These are phyloP conservation scores for Dillenia turbinata DNA, from an alignment of 164 flowering plant species.

Conservation along the genomic window DNA sequence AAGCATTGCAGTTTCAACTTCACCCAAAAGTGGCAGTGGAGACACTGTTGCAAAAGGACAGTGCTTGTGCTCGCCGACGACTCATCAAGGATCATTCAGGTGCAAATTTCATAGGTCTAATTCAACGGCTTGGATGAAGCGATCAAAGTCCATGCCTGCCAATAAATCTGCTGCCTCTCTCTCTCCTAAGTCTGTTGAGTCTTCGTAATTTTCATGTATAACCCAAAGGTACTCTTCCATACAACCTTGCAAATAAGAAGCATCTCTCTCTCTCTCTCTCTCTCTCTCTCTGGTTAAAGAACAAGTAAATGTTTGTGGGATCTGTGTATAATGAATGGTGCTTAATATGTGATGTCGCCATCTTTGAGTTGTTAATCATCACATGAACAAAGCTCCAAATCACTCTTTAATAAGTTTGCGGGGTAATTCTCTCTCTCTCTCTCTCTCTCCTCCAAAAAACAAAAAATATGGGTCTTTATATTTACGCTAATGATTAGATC, in stretches of 20 bases:
- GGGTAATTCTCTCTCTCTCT: too few relatives aligned
- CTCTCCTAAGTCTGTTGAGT: conserved; percentile 33
- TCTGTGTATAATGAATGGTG: too few relatives aligned
- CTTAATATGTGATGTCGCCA: too few relatives aligned
- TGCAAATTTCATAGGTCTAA: conserved; percentile 44
- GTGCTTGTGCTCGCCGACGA: conserved; percentile 60
- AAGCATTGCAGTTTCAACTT: conserved; percentile 10
- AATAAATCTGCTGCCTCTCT: conserved; percentile 12
- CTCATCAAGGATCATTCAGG: conserved; percentile 53
- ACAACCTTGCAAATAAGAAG: too few relatives aligned
- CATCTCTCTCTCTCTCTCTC: conserved; percentile 2
- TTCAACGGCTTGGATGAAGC: conserved; percentile 27
- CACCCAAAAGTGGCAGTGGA: conserved; percentile 18
- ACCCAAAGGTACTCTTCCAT: neutral
- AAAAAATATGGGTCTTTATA: too few relatives aligned
- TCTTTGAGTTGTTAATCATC: too few relatives aligned
- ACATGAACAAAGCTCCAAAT: too few relatives aligned
- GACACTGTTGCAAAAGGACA: conserved; percentile 20
- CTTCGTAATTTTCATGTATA: conserved; percentile 8
- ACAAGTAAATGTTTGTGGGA: too few relatives aligned
- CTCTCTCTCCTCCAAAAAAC: too few relatives aligned
- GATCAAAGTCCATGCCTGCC: conserved; percentile 45
- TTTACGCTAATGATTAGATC: too few relatives aligned
- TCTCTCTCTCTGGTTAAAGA: too few relatives aligned
- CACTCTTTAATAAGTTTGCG: too few relatives aligned